phyloP scores from a whole-genome alignment of 257 asterid species.

The Nicotiana paniculata region DNA sequence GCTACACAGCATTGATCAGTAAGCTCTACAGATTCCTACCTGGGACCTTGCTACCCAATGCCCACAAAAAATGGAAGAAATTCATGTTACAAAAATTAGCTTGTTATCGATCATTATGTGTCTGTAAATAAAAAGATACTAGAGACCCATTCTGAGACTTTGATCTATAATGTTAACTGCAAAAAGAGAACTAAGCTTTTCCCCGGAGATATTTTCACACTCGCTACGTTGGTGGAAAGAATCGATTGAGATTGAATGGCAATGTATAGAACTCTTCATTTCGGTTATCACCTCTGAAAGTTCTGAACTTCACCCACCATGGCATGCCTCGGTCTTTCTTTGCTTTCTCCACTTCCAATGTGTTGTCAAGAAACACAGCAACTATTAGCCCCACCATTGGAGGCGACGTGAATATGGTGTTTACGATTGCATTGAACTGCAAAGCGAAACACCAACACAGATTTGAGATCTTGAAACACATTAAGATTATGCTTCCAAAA shows the following conservation, averaged over 20 bases:
- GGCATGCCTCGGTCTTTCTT: constrained; percentile 99
- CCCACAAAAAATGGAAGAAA: constrained; percentile 19
- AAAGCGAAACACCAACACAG: not conserved
- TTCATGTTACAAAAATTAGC: constrained; percentile 8
- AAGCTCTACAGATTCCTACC: constrained; percentile 12
- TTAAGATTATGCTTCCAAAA: not conserved
- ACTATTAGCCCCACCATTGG: constrained; percentile 76
- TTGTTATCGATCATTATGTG: not conserved
- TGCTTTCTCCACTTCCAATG: constrained; percentile 85
- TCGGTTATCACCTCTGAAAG: constrained; percentile 88
- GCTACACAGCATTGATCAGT: constrained; percentile 7
- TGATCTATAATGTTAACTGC: constrained; percentile 23
- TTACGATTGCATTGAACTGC: constrained; percentile 91
- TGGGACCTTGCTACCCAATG: constrained; percentile 8
- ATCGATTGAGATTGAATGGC: constrained; percentile 93
- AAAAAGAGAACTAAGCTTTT: constrained; percentile 7
- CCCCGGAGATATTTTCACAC: not conserved
- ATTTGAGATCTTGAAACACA: not conserved
- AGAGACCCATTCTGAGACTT: constrained; percentile 12
- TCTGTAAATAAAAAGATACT: not conserved
- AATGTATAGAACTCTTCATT: constrained; percentile 92
- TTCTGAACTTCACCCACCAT: constrained; percentile 95
- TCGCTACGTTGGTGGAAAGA: constrained; percentile 85
- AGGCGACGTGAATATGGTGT: constrained; percentile 83
- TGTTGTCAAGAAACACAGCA: constrained; percentile 90